A percentile compares a stretch with the other conserved stretches of the same genome.
Conservation (phyloP, 352 stramenopile genomes). For the Phytophthora ohioensis region DNA sequence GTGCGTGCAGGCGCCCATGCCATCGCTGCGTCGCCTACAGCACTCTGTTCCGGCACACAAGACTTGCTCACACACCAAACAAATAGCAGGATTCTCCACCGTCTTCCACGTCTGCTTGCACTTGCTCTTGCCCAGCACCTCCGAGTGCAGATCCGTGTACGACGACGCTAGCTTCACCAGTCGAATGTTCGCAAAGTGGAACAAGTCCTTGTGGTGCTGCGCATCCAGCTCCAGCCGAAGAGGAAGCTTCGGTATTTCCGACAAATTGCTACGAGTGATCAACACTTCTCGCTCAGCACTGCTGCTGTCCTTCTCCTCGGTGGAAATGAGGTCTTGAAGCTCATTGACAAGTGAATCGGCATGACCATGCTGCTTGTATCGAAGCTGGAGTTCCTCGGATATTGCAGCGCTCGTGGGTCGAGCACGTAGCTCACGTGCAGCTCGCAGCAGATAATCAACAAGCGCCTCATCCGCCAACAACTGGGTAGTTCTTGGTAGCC, state of each 20-base stretch:
- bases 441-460: slow-evolving; percentile 63
- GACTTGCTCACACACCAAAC: slow-evolving; percentile 77
- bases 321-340: slow-evolving; percentile 38
- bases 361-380: slow-evolving; percentile 67
- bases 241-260: slow-evolving; percentile 61
- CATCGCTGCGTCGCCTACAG: slow-evolving; percentile 70
- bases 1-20: slow-evolving; percentile 78
- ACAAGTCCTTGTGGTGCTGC: slow-evolving; percentile 41
- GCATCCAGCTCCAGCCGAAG: slow-evolving; percentile 56
- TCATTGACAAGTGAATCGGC: slow-evolving; percentile 53
- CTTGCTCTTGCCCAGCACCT: slow-evolving; percentile 74
- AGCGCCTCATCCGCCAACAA: slow-evolving; percentile 59
- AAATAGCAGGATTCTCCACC: slow-evolving; percentile 85
- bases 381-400: slow-evolving; percentile 53
- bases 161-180: slow-evolving; percentile 68
- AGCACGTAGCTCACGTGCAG: slow-evolving; percentile 58
- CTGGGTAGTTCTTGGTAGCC: slow-evolving; percentile 65
- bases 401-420: slow-evolving; percentile 56
- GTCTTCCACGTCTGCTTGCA: slow-evolving; percentile 78
- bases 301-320: slow-evolving; percentile 4
- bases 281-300: slow-evolving; percentile 20
- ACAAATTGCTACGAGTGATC: slow-evolving; percentile 58
- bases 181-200: slow-evolving; percentile 73
- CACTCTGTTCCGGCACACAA: slow-evolving; percentile 87
- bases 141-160: slow-evolving; percentile 84